Evolutionary conservation across 2,329 filamentous ascomycete species (phyloP).

Genomic region (Apiospora malaysiana): DNA sequence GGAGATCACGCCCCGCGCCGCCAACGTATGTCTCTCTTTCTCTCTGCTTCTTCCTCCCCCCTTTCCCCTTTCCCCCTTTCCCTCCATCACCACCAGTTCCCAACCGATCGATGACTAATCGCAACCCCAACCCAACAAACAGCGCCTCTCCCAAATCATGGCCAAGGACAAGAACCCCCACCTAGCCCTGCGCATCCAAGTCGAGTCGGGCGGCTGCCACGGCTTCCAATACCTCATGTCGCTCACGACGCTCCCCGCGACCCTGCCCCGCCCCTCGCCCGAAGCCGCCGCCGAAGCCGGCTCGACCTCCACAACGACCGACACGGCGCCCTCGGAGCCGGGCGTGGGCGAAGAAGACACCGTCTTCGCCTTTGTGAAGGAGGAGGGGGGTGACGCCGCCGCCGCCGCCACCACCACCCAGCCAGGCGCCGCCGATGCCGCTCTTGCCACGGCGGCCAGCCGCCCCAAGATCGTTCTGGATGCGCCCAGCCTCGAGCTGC

Average conservation of each 20-base stretch:
- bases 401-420: too few species aligned
- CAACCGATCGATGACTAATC: too few species aligned
- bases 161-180: slow-evolving; percentile 73
- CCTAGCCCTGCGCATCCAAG: slow-evolving; percentile 86
- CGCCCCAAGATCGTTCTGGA: slow-evolving; percentile 91
- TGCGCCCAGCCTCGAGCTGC: slow-evolving; percentile 80
- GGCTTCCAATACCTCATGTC: slow-evolving; percentile 98
- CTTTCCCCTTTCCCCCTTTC: too few species aligned
- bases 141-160: slow-evolving; percentile 82
- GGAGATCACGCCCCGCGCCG: slow-evolving; percentile 83
- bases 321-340: slow-evolving; percentile 27
- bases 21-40: slow-evolving; percentile 66
- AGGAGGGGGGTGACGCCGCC: too few species aligned
- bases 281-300: slow-evolving; percentile 27
- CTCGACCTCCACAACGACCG: slow-evolving; percentile 38
- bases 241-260: slow-evolving; percentile 67
- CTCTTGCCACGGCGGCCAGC: slow-evolving; percentile 36
- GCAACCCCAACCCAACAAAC: neutral
- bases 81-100: too few species aligned
- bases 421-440: slow-evolving; percentile 22
- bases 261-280: slow-evolving; percentile 13
- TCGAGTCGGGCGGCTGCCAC: slow-evolving; percentile 94
- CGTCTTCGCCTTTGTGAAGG: slow-evolving; percentile 74
- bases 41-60: too few species aligned
- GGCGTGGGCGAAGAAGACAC: slow-evolving; percentile 76